Conservation (phyloP, 768 basidiomycete genomes). For the Tylopilus plumbeoviolaceoides region DNA sequence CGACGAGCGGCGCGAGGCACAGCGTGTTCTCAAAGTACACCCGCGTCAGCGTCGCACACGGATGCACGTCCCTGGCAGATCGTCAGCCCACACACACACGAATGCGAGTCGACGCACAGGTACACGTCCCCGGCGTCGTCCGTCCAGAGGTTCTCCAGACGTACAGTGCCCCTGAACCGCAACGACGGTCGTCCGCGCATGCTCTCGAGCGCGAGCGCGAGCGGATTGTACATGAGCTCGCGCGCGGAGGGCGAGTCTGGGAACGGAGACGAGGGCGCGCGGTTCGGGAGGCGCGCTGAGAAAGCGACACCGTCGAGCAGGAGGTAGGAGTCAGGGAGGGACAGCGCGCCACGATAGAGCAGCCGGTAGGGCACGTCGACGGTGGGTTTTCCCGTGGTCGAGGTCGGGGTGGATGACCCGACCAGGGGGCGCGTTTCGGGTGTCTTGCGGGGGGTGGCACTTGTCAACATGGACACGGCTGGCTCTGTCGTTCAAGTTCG, state of each 20-base stretch:
- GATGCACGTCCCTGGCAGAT: conserved; percentile 62
- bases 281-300: conserved; percentile 41
- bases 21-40: conserved; percentile 71
- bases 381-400: conserved; percentile 2
- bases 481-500: too few relatives aligned
- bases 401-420: conserved; percentile 2
- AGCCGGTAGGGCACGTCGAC: conserved; percentile 39
- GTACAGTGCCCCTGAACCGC: conserved; percentile 51
- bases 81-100: not conserved
- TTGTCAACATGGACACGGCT: conserved; percentile 6
- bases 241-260: conserved; percentile 24
- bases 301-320: conserved; percentile 74
- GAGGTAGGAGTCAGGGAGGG: conserved; percentile 68
- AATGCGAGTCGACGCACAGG: conserved; percentile 35
- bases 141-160: conserved; percentile 51
- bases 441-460: conserved; percentile 22
- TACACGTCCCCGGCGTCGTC: conserved; percentile 53
- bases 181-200: conserved; percentile 73
- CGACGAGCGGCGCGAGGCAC: conserved; percentile 43
- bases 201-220: conserved; percentile 71
- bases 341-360: conserved; percentile 72
- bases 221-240: conserved; percentile 58
- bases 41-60: conserved; percentile 53
- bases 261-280: conserved; percentile 21
- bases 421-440: not conserved